Conservation (phyloP, 1,284 basidiomycete genomes). For the Psilocybe mexicana region DNA sequence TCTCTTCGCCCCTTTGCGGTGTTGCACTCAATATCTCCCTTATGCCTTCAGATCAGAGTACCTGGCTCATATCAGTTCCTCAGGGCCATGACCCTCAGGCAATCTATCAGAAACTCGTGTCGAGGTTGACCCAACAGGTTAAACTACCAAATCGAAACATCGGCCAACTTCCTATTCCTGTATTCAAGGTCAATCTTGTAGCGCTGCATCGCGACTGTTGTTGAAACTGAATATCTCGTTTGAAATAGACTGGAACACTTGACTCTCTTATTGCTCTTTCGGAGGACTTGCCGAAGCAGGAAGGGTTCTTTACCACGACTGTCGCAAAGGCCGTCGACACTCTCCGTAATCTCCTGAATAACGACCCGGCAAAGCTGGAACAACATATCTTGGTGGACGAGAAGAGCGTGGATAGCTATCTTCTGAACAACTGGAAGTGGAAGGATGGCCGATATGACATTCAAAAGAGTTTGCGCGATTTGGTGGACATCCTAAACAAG, state of each 20-base stretch:
- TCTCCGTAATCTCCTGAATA: constrained; percentile 87
- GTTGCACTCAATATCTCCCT: neutral
- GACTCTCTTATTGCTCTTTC: constrained; percentile 89
- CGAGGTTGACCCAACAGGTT: constrained; percentile 56
- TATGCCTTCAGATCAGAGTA: constrained; percentile 87
- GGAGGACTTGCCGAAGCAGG: constrained; percentile 92
- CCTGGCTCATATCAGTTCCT: constrained; percentile 78
- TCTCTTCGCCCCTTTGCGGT: neutral
- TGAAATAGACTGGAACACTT: constrained; percentile 86
- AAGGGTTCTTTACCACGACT: constrained; percentile 83
- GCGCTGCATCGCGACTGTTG: constrained; percentile 6
- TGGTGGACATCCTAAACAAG: constrained; percentile 82
- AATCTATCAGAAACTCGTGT: constrained; percentile 58
- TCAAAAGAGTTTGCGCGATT: constrained; percentile 77
- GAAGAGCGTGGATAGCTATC: constrained; percentile 77
- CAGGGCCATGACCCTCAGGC: constrained; percentile 76
- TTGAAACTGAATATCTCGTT: constrained; percentile 12
- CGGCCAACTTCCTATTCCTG: constrained; percentile 65
- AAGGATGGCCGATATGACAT: constrained; percentile 86
- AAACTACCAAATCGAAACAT: constrained; percentile 51
- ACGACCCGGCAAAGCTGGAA: constrained; percentile 80
- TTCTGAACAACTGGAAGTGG: constrained; percentile 83
- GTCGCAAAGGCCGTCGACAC: constrained; percentile 96
- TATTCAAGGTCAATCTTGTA: constrained; percentile 66
- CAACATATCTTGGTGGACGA: constrained; percentile 90